Evolutionary conservation across 768 basidiomycete species (phyloP).

Genomic region (Roridomyces roridus): DNA sequence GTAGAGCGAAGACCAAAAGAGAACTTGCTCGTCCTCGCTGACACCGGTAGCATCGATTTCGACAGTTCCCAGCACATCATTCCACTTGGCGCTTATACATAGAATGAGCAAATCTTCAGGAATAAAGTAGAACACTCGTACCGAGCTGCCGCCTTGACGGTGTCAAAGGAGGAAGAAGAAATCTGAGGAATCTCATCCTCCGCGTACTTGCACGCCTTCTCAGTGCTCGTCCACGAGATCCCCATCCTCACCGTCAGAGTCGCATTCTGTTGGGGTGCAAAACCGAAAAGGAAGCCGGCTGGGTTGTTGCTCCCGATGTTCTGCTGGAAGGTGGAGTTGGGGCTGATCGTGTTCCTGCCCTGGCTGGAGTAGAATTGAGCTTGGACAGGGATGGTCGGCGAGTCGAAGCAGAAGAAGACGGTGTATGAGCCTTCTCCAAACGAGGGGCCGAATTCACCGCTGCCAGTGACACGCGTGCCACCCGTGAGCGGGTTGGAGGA

Average conservation of each 20-base stretch:
- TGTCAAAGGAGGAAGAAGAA: slow-evolving; percentile 7
- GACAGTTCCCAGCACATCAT: slow-evolving; percentile 16
- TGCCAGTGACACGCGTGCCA: slow-evolving; percentile 16
- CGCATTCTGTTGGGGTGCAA: slow-evolving; percentile 29
- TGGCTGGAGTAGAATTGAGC: slow-evolving; percentile 11
- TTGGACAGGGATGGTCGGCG: slow-evolving; percentile 1
- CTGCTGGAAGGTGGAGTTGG: neutral
- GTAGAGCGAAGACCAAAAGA: slow-evolving; percentile 27
- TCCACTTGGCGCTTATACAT: slow-evolving; percentile 17
- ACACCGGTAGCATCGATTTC: slow-evolving; percentile 20
- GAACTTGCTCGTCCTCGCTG: slow-evolving; percentile 5
- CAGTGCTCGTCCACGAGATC: slow-evolving; percentile 47
- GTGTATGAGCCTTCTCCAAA: slow-evolving; percentile 14
- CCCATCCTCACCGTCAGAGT: slow-evolving; percentile 46
- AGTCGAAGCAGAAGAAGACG: slow-evolving; percentile 18
- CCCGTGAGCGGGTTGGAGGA: neutral
- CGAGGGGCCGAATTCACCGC: slow-evolving; percentile 11
- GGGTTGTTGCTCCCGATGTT: neutral
- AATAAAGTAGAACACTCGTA: neutral
- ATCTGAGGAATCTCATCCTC: slow-evolving; percentile 40
- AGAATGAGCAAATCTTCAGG: neutral
- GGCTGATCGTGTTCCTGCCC: neutral
- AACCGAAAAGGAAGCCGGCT: slow-evolving; percentile 22
- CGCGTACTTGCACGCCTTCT: slow-evolving; percentile 49
- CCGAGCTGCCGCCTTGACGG: slow-evolving; percentile 9